Evolutionary conservation across 306 rosid species (phyloP).

Genomic region (Cercis canadensis): DNA sequence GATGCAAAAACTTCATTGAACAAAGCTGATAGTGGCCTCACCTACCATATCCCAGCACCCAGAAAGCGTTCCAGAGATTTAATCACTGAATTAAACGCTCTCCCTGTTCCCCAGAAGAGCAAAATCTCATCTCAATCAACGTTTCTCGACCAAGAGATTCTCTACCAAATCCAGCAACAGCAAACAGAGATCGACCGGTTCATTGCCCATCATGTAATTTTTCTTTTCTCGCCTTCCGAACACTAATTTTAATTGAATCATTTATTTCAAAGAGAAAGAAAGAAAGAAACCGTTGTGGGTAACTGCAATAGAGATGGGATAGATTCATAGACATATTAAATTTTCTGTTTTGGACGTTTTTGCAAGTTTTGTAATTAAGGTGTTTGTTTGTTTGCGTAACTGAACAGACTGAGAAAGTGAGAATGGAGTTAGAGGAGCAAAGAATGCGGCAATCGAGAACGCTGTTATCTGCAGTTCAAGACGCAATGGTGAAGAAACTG

Average conservation of each 20-base stretch:
- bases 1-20: slow-evolving; percentile 53
- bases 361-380: not conserved
- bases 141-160: slow-evolving; percentile 19
- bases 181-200: slow-evolving; percentile 38
- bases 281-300: too few relatives aligned
- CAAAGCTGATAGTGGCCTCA: slow-evolving; percentile 71
- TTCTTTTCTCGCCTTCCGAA: not conserved
- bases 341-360: not conserved
- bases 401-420: slow-evolving; percentile 75
- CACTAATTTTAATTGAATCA: not conserved
- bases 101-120: slow-evolving; percentile 27
- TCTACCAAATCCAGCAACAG: slow-evolving; percentile 39
- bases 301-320: too few relatives aligned
- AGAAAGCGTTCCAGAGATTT: slow-evolving; percentile 47
- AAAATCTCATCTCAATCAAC: slow-evolving; percentile 17
- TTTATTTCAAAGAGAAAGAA: slow-evolving; percentile 11
- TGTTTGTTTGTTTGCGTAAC: too few relatives aligned
- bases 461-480: slow-evolving; percentile 57
- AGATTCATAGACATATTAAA: too few relatives aligned
- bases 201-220: slow-evolving; percentile 44
- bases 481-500: slow-evolving; percentile 56
- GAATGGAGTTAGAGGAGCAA: slow-evolving; percentile 61
- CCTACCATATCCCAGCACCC: slow-evolving; percentile 46
- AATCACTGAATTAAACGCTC: slow-evolving; percentile 19
- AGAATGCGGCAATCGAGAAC: slow-evolving; percentile 62